These are phyloP conservation scores for Colletotrichum magnum DNA, from an alignment of 2,329 filamentous ascomycete species.

Conservation along the genomic window DNA sequence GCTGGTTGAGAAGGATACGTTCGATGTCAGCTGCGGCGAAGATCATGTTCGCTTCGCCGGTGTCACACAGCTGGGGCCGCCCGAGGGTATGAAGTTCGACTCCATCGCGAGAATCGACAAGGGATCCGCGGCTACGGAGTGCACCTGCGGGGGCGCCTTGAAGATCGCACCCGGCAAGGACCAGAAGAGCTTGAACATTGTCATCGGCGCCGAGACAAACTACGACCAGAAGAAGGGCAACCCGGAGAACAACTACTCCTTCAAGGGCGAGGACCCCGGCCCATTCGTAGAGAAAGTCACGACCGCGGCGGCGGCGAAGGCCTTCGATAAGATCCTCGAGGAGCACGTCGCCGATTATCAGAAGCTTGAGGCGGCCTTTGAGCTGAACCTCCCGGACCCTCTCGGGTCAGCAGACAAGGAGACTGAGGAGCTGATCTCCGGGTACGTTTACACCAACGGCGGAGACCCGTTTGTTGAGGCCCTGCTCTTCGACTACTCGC, in stretches of 20 bases:
- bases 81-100: constrained; percentile 61
- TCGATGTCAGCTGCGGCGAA: constrained; percentile 50
- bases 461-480: constrained; percentile 67
- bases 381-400: constrained; percentile 60
- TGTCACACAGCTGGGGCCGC: constrained; percentile 55
- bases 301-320: constrained; percentile 50
- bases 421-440: constrained; percentile 55
- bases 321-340: constrained; percentile 48
- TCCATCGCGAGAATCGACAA: constrained; percentile 48
- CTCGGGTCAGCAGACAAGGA: constrained; percentile 55
- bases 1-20: constrained; percentile 47
- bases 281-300: constrained; percentile 52
- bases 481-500: constrained; percentile 67
- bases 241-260: constrained; percentile 58
- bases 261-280: constrained; percentile 62
- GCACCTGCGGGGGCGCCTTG: constrained; percentile 44
- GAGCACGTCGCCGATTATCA: constrained; percentile 59
- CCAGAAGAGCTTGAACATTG: constrained; percentile 50
- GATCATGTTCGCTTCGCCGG: constrained; percentile 51
- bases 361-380: constrained; percentile 55
- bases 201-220: constrained; percentile 62
- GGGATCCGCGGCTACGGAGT: constrained; percentile 40
- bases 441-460: constrained; percentile 47
- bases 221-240: constrained; percentile 66
- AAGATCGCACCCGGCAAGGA: constrained; percentile 46